Conservation (phyloP, 2,329 filamentous ascomycete genomes). For the Alternaria triticimaculans region DNA sequence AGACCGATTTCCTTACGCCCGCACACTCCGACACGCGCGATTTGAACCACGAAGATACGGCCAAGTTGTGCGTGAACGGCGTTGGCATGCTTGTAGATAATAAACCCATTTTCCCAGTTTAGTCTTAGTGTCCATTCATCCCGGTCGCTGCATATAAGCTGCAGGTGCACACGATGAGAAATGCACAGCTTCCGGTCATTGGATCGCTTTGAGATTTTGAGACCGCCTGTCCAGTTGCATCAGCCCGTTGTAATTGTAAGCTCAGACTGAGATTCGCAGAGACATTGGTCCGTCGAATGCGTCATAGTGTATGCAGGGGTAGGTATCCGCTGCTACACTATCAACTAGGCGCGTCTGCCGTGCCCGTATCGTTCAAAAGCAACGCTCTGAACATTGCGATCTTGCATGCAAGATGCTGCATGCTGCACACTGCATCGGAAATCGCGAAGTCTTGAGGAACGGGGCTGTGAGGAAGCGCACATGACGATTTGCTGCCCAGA, state of each 20-base stretch:
- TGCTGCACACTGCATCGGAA: background rate
- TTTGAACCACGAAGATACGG: slow-evolving; percentile 3
- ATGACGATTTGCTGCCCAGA: background rate
- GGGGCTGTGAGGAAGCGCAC: background rate
- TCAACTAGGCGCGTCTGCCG: background rate
- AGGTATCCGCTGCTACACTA: background rate
- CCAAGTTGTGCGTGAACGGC: background rate
- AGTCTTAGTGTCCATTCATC: slow-evolving; percentile 16
- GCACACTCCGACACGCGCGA: too few relatives aligned
- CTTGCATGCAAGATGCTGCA: slow-evolving; percentile 1
- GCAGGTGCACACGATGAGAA: slow-evolving; percentile 14
- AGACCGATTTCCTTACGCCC: background rate
- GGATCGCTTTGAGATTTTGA: slow-evolving; percentile 8
- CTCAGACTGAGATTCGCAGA: slow-evolving; percentile 1
- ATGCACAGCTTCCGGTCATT: slow-evolving; percentile 11
- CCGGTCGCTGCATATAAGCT: slow-evolving; percentile 19
- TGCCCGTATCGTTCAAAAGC: background rate
- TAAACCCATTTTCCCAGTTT: slow-evolving; percentile 24
- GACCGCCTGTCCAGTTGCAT: slow-evolving; percentile 1
- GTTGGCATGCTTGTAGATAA: slow-evolving; percentile 10
- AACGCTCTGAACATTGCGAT: background rate
- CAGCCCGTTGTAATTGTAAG: slow-evolving; percentile 11
- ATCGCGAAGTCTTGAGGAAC: background rate
- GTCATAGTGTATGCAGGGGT: background rate
- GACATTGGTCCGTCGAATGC: background rate